phyloP scores from a whole-genome alignment of 1,139 yeast genomes.

The Blastobotrys elegans region DNA sequence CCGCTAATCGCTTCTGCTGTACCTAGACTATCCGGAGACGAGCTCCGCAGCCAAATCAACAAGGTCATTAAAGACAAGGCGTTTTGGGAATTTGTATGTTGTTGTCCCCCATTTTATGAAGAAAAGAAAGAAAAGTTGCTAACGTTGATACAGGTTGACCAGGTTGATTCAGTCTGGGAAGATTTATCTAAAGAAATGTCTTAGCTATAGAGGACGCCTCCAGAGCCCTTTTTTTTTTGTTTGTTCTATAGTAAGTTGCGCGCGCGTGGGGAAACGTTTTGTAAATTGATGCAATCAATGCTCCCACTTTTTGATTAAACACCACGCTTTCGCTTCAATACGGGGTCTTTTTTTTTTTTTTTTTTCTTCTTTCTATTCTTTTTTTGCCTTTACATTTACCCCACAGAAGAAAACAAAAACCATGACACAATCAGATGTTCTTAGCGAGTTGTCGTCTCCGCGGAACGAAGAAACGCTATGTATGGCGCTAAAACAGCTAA shows the following conservation, averaged over 20 bases:
- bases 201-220: neutral
- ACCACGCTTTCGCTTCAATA: neutral
- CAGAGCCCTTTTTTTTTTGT: neutral
- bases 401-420: neutral
- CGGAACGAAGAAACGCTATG: neutral
- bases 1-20: neutral
- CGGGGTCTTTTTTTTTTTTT: too few relatives aligned
- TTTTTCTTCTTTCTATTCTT: neutral
- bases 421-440: neutral
- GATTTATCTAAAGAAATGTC: neutral
- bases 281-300: too few relatives aligned
- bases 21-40: neutral
- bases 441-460: slow-evolving; percentile 3
- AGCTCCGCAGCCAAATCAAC: slow-evolving; percentile 1
- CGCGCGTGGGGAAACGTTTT: neutral
- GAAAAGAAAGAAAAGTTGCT: too few relatives aligned
- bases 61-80: neutral
- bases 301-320: neutral
- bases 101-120: neutral
- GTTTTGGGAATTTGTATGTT: slow-evolving; percentile 8
- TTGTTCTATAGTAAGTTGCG: neutral
- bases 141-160: slow-evolving; percentile 1
- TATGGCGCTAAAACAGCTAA: slow-evolving; percentile 1
- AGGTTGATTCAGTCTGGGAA: slow-evolving; percentile 5
- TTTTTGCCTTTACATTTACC: neutral